Evolutionary conservation across 257 asterid species (phyloP).

Genomic region (Sherardia arvensis): DNA sequence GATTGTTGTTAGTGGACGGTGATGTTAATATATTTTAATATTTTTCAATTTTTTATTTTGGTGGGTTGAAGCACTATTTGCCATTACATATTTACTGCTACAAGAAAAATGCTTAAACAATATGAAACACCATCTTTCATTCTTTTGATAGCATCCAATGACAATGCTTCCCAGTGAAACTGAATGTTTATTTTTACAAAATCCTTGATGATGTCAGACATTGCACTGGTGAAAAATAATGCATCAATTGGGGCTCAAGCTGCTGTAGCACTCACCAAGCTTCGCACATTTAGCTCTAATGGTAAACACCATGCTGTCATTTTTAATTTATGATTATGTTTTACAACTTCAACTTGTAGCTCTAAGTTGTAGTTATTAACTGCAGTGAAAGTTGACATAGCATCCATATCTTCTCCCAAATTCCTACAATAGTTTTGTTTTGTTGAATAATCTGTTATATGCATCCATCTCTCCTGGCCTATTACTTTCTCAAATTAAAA

Average conservation of each 20-base stretch:
- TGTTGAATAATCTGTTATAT: background rate
- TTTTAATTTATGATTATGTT: background rate
- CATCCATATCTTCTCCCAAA: background rate
- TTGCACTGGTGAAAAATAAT: conserved; percentile 86
- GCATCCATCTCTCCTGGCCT: too few relatives aligned
- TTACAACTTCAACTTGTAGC: background rate
- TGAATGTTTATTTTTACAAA: conserved; percentile 6
- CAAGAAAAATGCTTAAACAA: background rate
- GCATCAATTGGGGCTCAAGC: conserved; percentile 70
- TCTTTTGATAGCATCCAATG: background rate
- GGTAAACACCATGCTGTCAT: conserved; percentile 20
- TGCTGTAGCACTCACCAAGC: conserved; percentile 69
- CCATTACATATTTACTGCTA: background rate
- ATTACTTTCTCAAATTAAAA: too few relatives aligned
- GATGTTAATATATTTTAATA: too few relatives aligned
- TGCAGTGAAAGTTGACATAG: background rate
- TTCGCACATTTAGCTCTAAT: conserved; percentile 22
- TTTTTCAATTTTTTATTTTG: background rate
- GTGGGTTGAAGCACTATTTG: background rate
- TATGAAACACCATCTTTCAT: background rate
- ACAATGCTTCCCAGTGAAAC: background rate
- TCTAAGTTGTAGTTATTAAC: background rate
- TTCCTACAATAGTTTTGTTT: background rate
- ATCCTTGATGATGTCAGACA: conserved; percentile 49
- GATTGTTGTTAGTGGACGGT: background rate